phyloP scores from a whole-genome alignment of 2,329 filamentous ascomycete species.

The Cladophialophora yegresii region DNA sequence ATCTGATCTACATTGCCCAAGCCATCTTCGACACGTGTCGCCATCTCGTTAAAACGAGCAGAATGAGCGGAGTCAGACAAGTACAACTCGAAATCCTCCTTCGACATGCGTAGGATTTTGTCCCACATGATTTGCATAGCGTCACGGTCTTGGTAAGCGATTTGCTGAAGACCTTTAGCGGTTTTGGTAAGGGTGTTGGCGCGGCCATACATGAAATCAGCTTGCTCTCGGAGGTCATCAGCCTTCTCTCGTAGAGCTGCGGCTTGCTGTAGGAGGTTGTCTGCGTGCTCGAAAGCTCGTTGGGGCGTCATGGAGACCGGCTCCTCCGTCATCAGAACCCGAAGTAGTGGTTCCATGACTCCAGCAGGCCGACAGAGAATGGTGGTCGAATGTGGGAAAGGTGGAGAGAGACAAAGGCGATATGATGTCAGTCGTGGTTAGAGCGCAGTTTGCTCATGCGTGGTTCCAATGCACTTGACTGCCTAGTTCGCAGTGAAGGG shows the following conservation, averaged over 20 bases:
- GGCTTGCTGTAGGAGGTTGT: conserved; percentile 19
- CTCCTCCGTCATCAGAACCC: conserved; percentile 10
- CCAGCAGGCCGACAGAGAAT: neutral
- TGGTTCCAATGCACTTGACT: neutral
- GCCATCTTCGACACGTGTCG: conserved; percentile 21
- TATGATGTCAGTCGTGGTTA: neutral
- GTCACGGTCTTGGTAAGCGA: conserved; percentile 19
- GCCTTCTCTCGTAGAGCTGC: conserved; percentile 15
- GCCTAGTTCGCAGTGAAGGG: neutral
- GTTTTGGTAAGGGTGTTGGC: conserved; percentile 20
- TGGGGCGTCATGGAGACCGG: conserved; percentile 20
- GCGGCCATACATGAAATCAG: conserved; percentile 14
- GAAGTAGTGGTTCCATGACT: conserved; percentile 21
- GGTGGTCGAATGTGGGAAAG: neutral
- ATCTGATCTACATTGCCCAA: conserved; percentile 22
- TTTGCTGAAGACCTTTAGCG: conserved; percentile 17
- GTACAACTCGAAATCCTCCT: conserved; percentile 9
- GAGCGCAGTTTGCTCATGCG: neutral
- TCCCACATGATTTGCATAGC: conserved; percentile 20
- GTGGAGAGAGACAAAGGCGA: neutral
- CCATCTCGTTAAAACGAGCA: conserved; percentile 11
- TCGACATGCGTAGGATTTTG: conserved; percentile 3
- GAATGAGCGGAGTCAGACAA: conserved; percentile 3
- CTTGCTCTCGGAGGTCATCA: conserved; percentile 9
- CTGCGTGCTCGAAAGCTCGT: conserved; percentile 19